Evolutionary conservation across 139 green algal genomes (phyloP).

Genomic region (Haematococcus lacustris): DNA sequence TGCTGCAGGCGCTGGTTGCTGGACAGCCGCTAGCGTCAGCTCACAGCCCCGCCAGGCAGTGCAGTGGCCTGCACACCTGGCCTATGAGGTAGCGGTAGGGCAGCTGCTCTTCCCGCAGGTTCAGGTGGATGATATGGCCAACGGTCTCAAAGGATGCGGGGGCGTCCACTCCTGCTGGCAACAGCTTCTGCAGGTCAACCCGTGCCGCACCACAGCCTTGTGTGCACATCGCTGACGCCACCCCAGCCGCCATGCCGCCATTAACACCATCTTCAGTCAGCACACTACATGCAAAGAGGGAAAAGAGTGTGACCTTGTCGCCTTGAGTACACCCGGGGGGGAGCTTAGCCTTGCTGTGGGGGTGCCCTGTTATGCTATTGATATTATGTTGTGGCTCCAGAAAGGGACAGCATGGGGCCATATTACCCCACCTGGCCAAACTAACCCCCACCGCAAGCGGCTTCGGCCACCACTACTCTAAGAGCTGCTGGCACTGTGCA

Average conservation of each 20-base stretch:
- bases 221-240: not conserved
- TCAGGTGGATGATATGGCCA: conserved; percentile 94
- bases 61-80: too few species aligned
- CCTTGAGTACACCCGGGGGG: not conserved
- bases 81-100: conserved; percentile 60
- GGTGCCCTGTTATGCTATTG: not conserved
- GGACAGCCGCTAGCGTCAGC: too few species aligned
- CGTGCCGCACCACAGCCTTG: not conserved
- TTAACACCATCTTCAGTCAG: not conserved
- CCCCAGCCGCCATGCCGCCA: not conserved
- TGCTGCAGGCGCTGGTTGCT: too few species aligned
- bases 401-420: too few species aligned
- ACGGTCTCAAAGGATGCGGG: conserved; percentile 90
- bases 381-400: too few species aligned
- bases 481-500: too few species aligned
- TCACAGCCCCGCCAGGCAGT: too few species aligned
- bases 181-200: conserved; percentile 51
- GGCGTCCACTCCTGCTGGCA: conserved; percentile 72
- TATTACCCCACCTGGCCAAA: too few species aligned
- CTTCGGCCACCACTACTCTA: too few species aligned
- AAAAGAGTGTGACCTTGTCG: not conserved
- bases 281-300: not conserved
- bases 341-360: not conserved
- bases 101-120: conserved; percentile 81
- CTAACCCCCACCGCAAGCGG: too few species aligned